phyloP scores from a whole-genome alignment of 2,329 filamentous ascomycete genomes.

The Xylaria sp. region DNA sequence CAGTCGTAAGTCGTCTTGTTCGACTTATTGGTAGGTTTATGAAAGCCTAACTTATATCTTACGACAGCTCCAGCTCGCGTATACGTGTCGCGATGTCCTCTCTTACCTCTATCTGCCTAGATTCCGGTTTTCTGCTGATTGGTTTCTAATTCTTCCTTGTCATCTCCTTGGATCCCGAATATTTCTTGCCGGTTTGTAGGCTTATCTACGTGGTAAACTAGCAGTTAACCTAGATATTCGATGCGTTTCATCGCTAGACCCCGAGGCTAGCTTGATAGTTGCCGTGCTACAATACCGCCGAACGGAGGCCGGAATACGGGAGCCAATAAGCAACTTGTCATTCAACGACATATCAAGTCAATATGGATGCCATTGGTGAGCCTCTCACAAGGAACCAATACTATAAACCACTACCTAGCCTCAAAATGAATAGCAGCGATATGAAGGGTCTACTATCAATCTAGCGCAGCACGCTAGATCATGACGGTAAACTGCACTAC shows the following conservation, averaged over 20 bases:
- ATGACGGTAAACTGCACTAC: background rate
- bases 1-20: background rate
- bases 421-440: background rate
- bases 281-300: background rate
- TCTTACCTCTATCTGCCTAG: slow-evolving; percentile 13
- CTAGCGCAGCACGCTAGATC: background rate
- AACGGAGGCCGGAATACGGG: background rate
- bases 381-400: background rate
- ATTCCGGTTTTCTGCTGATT: slow-evolving; percentile 3
- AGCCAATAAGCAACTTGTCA: background rate
- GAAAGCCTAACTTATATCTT: background rate
- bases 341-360: background rate
- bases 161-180: slow-evolving; percentile 8
- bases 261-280: background rate
- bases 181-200: background rate
- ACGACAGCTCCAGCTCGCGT: background rate
- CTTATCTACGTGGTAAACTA: background rate
- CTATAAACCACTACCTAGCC: background rate
- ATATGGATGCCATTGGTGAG: slow-evolving; percentile 1
- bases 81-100: background rate
- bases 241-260: background rate
- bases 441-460: background rate
- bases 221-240: background rate
- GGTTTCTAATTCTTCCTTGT: slow-evolving; percentile 10
- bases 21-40: background rate